Base-by-base conservation (phyloP, 1,284 basidiomycete genomes). In the Golubevia pallescens region DNA sequence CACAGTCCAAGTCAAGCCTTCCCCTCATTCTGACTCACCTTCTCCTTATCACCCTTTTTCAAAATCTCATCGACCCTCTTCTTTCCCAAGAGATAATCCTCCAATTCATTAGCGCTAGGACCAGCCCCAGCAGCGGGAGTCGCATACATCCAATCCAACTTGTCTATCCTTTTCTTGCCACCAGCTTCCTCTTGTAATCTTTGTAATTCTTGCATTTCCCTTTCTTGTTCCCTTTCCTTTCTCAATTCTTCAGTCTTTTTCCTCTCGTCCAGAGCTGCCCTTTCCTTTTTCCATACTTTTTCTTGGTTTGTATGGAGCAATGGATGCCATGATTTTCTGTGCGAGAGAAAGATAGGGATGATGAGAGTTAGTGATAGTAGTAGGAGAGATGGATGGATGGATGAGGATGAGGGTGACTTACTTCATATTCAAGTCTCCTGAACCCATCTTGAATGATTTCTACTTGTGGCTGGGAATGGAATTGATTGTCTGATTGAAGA, bases 61-160 rank as follows among this genome's bases (percentile, higher is more conserved):
- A 99, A 87, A 24, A 97, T 92, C 87, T 98, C 95, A 86, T 99
- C 97, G 0, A 99, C 95, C 62, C 96, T 88, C 88, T 96, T 97
- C 90, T 98, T 99, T n/a, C 96, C 97, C 32, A 99, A 88, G 3
- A 99, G 88, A 82, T 99, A 99, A 76, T 96, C 94, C 87, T 99
- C 97, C 75, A 98, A 87, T 69, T 99, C 96, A 74, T 93, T 94
- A 32, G 92, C 87, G 73, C 94, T 96, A 74, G 93, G 90, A 65
- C 88, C 91, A 68, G 89, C 91, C 14, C 92, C 93, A 3, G 92
- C 90, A 0, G 93, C 93, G 1, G 97, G 96, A 0, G 96, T 97
- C 14, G 95, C 89, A 87, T 99, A 99, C 93, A 99, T 96, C 97
- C 97, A 99, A 86, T 99, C 96, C 61, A 99, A 87, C 82, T 94